Evolutionary conservation across 202 grass and related monocot genomes (phyloP).

Genomic region (Eragrostis tef): DNA sequence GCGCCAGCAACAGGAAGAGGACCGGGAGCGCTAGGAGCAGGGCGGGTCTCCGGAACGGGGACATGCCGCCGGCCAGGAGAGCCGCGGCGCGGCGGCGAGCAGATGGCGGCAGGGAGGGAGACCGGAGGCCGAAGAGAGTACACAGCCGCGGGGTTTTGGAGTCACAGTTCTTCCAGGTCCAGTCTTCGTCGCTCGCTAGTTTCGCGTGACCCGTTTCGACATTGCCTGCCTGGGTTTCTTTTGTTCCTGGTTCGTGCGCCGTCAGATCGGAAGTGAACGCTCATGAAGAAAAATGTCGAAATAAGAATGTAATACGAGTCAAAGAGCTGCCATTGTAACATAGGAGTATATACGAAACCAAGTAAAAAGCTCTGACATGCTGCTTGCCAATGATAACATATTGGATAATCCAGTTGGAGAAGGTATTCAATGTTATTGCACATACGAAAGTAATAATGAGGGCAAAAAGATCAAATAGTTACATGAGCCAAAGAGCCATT

Average conservation of each 20-base stretch:
- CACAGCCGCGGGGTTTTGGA: conserved; percentile 29
- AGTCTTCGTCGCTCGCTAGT: background rate
- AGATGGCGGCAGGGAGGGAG: background rate
- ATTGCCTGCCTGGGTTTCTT: background rate
- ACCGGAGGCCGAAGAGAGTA: conserved; percentile 2
- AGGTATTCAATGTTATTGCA: too few relatives aligned
- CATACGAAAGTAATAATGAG: too few relatives aligned
- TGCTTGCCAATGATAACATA: too few relatives aligned
- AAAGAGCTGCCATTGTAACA: too few relatives aligned
- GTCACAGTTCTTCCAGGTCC: background rate
- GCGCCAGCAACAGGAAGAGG: conserved; percentile 31
- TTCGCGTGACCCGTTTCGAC: background rate
- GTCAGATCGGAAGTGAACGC: background rate
- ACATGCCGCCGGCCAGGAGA: conserved; percentile 33
- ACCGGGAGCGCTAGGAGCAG: conserved; percentile 2
- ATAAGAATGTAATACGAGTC: background rate
- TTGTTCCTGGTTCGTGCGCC: background rate
- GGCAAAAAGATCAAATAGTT: too few relatives aligned
- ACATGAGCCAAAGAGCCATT: too few relatives aligned
- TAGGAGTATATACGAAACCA: too few relatives aligned
- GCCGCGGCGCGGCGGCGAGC: background rate
- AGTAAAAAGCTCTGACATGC: too few relatives aligned
- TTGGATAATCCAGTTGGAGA: too few relatives aligned
- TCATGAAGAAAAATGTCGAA: background rate
- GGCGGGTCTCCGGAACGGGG: background rate